phyloP scores from a whole-genome alignment of 345 rosid species.

The Lumnitzera littorea region DNA sequence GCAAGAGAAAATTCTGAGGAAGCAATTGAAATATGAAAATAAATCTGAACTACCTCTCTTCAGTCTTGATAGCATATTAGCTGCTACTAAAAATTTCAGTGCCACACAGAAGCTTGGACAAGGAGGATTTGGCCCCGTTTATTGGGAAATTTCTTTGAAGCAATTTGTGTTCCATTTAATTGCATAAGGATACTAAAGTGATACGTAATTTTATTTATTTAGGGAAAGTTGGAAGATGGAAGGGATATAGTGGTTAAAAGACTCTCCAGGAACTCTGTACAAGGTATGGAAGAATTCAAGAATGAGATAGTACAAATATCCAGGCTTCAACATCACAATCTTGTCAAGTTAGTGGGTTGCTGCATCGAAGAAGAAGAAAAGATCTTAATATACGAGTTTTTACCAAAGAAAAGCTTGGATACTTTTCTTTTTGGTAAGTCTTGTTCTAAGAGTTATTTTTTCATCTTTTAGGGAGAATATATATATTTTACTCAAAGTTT shows the following conservation, averaged over 20 bases:
- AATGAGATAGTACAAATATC: slow-evolving; percentile 12
- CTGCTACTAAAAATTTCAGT: slow-evolving; percentile 13
- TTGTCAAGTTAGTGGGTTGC: slow-evolving; percentile 15
- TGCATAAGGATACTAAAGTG: background rate
- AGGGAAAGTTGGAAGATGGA: slow-evolving; percentile 2
- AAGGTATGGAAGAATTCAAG: slow-evolving; percentile 13
- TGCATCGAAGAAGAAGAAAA: slow-evolving; percentile 12
- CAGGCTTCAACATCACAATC: slow-evolving; percentile 18
- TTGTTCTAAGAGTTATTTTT: background rate
- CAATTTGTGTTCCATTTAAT: background rate
- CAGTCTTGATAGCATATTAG: slow-evolving; percentile 1
- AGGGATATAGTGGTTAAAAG: slow-evolving; percentile 14
- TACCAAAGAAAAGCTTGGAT: slow-evolving; percentile 18
- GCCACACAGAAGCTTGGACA: slow-evolving; percentile 11
- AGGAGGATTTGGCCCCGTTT: slow-evolving; percentile 22
- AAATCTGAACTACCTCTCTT: slow-evolving; percentile 3
- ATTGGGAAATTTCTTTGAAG: slow-evolving; percentile 1
- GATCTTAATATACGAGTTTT: slow-evolving; percentile 14
- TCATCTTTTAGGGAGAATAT: background rate
- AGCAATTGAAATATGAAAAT: background rate
- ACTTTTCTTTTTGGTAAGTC: slow-evolving; percentile 13
- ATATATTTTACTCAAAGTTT: background rate
- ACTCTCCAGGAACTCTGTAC: slow-evolving; percentile 11
- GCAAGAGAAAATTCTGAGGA: background rate
- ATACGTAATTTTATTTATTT: background rate